Base-by-base conservation (phyloP, 768 basidiomycete genomes). In the Gymnopilus dilepis region DNA sequence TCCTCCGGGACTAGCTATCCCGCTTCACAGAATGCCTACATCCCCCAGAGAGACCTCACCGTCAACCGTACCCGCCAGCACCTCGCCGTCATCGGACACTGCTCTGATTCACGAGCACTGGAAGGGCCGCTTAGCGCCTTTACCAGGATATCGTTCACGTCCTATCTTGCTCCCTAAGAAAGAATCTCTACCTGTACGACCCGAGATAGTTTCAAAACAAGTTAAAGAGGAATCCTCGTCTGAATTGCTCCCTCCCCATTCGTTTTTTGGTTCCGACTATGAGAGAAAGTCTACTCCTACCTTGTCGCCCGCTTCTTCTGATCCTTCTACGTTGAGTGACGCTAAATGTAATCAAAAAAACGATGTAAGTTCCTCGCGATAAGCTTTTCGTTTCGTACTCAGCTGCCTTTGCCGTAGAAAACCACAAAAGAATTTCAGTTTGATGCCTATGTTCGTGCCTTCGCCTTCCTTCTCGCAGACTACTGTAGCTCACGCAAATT, bases 401-500 rank as follows among this genome's bases (percentile, higher is more conserved):
- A 38, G 62, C 47, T 34, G 13, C 26, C 12, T 38, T 21, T 7
- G 21, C n/a, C 37, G 2, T 34, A 67, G 63, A 60, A 67, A 40
- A 59, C 52, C 64, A 63, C 61, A 60, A 66, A 68, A 61, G 61
- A 64, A 8, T 73, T 75, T 60, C 67, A 73, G 60, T 73, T 83
- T 53, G 80, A 83, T 70, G 80, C 77, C 78, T 83, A 81, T 74
- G 80, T 81, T 63, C 30, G 77, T 65, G 19, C 15, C 30, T 50
- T 12, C n/a, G 12, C 37, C 12, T 24, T 26, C 42, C 47, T 7
- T 26, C 4, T 22, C 34, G 31, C 24, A 28, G 13, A 41, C n/a
- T 3, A 15, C 15, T 33, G 24, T 24, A 37, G 19, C 52, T 45
- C 38, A 24, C 43, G 6, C 22, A 47, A 33, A 22, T 30, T 17